Conservation (phyloP, 192 early-diverging fungal genomes). For the Coemansia sp. region DNA sequence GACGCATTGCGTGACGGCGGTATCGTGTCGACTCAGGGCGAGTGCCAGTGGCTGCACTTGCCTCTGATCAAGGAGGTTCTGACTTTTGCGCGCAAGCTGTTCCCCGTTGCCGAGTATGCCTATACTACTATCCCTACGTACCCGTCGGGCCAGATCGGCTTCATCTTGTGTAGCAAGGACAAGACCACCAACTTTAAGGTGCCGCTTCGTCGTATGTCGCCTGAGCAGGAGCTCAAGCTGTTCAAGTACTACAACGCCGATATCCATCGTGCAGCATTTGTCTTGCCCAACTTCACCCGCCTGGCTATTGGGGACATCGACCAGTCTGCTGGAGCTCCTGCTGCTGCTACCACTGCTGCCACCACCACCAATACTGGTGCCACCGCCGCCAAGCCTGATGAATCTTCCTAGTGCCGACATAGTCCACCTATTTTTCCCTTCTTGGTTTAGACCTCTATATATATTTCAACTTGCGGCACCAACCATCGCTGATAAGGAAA, state of each 20-base stretch:
- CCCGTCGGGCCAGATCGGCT: conserved; percentile 97
- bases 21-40: conserved; percentile 96
- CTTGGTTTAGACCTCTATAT: not conserved
- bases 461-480: not conserved
- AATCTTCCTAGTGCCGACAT: not conserved
- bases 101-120: conserved; percentile 92
- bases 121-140: conserved; percentile 97
- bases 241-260: conserved; percentile 95
- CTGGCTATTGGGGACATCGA: conserved; percentile 26
- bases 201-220: conserved; percentile 76
- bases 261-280: conserved; percentile 90
- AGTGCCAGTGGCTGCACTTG: conserved; percentile 99
- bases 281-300: conserved; percentile 90
- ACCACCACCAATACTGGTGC: conserved; percentile 1
- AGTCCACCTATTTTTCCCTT: not conserved
- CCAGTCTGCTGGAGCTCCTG: not conserved
- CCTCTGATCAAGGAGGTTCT: conserved; percentile 90
- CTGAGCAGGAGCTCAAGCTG: conserved; percentile 79
- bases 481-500: not conserved
- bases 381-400: not conserved
- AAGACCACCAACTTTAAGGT: conserved; percentile 68
- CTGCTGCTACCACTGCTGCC: not conserved
- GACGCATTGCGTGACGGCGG: conserved; percentile 86
- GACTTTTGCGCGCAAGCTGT: conserved; percentile 76
- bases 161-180: conserved; percentile 91